Percentiles rank a stretch among this genome's conserved stretches.
Conservation (phyloP, 2,329 filamentous ascomycete species). For the Penicillium sp. region DNA sequence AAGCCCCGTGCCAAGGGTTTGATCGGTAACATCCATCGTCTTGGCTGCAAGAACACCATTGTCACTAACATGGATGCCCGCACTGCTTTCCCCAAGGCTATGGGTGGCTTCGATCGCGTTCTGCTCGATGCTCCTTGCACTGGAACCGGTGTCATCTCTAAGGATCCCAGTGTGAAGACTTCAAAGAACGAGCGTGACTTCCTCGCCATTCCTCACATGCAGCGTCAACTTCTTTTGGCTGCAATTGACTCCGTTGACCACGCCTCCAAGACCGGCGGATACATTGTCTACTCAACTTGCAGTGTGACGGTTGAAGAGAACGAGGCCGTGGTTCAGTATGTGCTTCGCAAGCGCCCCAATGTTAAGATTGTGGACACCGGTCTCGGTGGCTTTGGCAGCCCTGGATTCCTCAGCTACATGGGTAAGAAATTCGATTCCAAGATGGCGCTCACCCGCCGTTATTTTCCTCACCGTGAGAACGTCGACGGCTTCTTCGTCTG, state of each 20-base stretch:
- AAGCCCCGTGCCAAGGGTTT: slow-evolving; percentile 92
- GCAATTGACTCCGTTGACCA: slow-evolving; percentile 96
- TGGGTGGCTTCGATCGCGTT: slow-evolving; percentile 93
- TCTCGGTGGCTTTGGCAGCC: slow-evolving; percentile 75
- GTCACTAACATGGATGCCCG: slow-evolving; percentile 94
- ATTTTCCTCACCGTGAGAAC: slow-evolving; percentile 89
- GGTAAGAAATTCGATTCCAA: slow-evolving; percentile 87
- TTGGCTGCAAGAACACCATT: slow-evolving; percentile 88
- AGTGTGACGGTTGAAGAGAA: slow-evolving; percentile 92
- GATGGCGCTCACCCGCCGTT: slow-evolving; percentile 76
- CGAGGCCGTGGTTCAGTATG: slow-evolving; percentile 91
- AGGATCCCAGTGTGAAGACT: slow-evolving; percentile 94
- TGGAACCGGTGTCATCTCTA: slow-evolving; percentile 94
- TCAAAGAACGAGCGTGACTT: slow-evolving; percentile 98
- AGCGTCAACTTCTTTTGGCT: slow-evolving; percentile 88
- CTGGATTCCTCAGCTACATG: slow-evolving; percentile 86
- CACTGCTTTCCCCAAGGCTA: slow-evolving; percentile 80
- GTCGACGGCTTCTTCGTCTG: slow-evolving; percentile 98
- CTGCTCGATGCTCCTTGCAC: slow-evolving; percentile 93
- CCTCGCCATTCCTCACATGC: slow-evolving; percentile 83
- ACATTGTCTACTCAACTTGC: slow-evolving; percentile 95
- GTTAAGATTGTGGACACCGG: slow-evolving; percentile 90
- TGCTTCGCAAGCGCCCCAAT: slow-evolving; percentile 84
- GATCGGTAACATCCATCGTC: slow-evolving; percentile 94
- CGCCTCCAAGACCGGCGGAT: slow-evolving; percentile 84